Evolutionary conservation across 352 stramenopile species (phyloP).

Genomic region (Blastocystis sp.): DNA sequence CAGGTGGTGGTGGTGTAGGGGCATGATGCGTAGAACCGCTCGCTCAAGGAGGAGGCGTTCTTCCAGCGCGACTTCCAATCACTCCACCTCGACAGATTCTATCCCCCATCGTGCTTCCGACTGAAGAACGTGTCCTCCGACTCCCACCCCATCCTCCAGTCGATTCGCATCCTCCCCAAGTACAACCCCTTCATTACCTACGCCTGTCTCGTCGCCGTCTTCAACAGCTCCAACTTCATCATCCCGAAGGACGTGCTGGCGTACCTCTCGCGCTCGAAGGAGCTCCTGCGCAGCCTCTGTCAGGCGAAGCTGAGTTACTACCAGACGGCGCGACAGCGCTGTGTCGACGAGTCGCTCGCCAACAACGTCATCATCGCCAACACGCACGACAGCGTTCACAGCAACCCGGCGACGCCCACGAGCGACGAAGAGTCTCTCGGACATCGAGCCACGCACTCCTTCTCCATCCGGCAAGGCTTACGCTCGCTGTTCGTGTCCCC

Average conservation of each 20-base stretch:
- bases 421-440: background rate
- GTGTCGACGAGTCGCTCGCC: conserved; percentile 22
- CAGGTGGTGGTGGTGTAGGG: background rate
- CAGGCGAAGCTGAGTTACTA: conserved; percentile 43
- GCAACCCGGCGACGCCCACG: conserved; percentile 1
- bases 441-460: background rate
- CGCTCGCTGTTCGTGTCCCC: background rate
- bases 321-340: conserved; percentile 5
- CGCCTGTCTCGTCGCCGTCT: conserved; percentile 54
- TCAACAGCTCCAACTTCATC: conserved; percentile 36
- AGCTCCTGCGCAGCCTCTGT: conserved; percentile 19
- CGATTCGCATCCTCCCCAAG: conserved; percentile 25
- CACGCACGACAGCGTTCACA: background rate
- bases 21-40: conserved; percentile 41
- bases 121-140: conserved; percentile 57
- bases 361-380: conserved; percentile 17
- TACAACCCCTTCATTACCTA: conserved; percentile 43
- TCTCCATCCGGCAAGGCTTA: background rate
- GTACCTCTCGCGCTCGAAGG: conserved; percentile 24
- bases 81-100: conserved; percentile 10
- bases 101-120: conserved; percentile 17
- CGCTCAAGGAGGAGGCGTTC: conserved; percentile 58
- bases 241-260: conserved; percentile 34
- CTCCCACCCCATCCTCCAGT: conserved; percentile 55
- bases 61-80: conserved; percentile 34